Base-by-base conservation (phyloP, 495 filamentous ascomycete genomes). In the Neurospora sp. region DNA sequence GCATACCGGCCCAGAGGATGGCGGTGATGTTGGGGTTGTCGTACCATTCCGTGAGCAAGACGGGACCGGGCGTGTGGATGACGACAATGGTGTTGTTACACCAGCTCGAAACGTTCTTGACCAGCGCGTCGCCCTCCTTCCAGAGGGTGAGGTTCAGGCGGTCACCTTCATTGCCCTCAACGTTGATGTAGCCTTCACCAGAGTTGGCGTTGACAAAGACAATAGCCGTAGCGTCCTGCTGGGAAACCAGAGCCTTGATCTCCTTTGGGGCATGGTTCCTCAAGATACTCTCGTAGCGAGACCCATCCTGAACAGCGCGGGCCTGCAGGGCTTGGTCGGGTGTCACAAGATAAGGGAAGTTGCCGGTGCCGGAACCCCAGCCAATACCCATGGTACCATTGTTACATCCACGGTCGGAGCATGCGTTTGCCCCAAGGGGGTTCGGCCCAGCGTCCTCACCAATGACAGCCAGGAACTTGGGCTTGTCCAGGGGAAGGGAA, bases 41-140 rank as follows among this genome's bases (percentile, higher is more conserved):
- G 74, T 93, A 91, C 85, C 90, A 97, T 37, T 92, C 87, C 37
- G 90, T 88, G 31, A 97, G 77, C 0, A 97, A 83, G 23, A 98
- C 93, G 18, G 95, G 88, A 4, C 93, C 93, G 9, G 91, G 87
- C 5, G 92, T 91, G 82, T 98, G 95, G 75, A 99, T 91, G 71
- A 98, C 89, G 16, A 99, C 93, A 72, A 99, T 90, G 23, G 95
- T 97, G 87, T 97, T 97, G 83, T 92, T 90, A 85, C 93, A 96
- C 74, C 88, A 79, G 23, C 88, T 86, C 5, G 93, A 88, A 35
- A 97, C 93, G 69, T 90, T 90, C 77, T 90, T 86, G 80, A 99
- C 90, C 44, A 98, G 85, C 0, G 86, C 85, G 66, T 98, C 95
- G 16, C 92, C 94, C 73, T 90, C 89, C 74, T 88, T 83, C 95